Conservation (phyloP, 177 flowering plant genomes). For the Vitis hybrid region DNA sequence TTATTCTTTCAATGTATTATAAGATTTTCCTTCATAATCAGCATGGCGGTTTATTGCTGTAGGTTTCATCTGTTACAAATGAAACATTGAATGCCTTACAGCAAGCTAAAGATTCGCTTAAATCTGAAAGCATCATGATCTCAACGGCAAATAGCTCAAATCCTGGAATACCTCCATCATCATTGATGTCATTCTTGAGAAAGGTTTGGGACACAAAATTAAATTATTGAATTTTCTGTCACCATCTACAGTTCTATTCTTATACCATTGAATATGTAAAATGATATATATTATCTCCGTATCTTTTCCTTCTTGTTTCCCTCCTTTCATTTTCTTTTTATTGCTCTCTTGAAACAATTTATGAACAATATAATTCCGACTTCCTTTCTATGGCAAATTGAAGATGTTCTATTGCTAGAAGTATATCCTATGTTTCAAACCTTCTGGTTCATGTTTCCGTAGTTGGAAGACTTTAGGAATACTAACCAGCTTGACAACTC, state of each 20-base stretch:
- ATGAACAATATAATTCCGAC: neutral
- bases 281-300: neutral
- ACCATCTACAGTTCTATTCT: neutral
- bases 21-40: too few species aligned
- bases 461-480: too few species aligned
- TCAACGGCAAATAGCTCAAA: constrained; percentile 59
- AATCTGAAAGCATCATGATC: constrained; percentile 41
- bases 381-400: neutral
- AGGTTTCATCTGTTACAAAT: constrained; percentile 57
- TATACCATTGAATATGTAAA: neutral
- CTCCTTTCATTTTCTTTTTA: neutral
- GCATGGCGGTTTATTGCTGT: constrained; percentile 3
- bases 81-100: constrained; percentile 54
- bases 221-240: neutral
- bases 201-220: constrained; percentile 45
- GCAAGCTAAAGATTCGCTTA: constrained; percentile 60
- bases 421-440: too few species aligned
- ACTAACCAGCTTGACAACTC: too few species aligned
- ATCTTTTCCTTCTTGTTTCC: neutral
- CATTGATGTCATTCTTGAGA: constrained; percentile 79
- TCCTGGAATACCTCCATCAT: constrained; percentile 98
- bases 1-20: too few species aligned
- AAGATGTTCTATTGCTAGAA: neutral
- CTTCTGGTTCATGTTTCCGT: too few species aligned
- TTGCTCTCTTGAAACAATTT: neutral